Base-by-base conservation (phyloP, 2,329 filamentous ascomycete species). In the Leptographium wingfieldii region DNA sequence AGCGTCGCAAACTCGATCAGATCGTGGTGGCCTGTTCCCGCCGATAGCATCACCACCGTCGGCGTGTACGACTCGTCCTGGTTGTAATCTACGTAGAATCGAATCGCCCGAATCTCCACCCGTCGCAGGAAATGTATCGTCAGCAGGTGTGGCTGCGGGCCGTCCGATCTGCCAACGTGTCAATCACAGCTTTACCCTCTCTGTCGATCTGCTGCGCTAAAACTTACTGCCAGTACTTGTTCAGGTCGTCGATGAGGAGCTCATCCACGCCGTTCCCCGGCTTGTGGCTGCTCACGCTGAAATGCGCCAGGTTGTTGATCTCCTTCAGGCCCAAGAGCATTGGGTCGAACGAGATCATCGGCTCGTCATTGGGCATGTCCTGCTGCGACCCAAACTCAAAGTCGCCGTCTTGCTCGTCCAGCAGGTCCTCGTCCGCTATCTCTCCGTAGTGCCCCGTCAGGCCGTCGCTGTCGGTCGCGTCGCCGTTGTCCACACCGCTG, bases 41-140 rank as follows among this genome's bases (percentile, higher is more conserved):
- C 92, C 46, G 87, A 83, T 69, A 97, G 91, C 55, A 88, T 77
- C 68, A 99, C 95, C 67, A 91, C 89, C 1, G 92, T 97, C 0
- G 94, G 94, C 3, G 94, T 99, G 72, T 99, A 99, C 52, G 88
- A 94, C 73, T 99, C 94, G 72, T 99, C 94, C 59, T 90, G 83
- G 63, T 87, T 85, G 72, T 95, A 96, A 74, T 99, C 92, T 53
- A 99, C 85, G 66, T 87, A 92, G 67, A 94, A 83, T n/a, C 88
- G 81, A 57, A 94, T 84, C 33, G 85, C 83, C 5, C 86, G 84
- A 63, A 94, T 90, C 61, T 85, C 85, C 52, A 92, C 89, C 9
- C 88, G 81, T 67, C 91, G 90, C 73, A 90, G 85, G 72, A 94
- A 94, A 72, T 94, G 90, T 49, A 94, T 87, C 62, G 88, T 73